Evolutionary conservation across 768 basidiomycete species (phyloP).

Genomic region (Pholiota microspora): DNA sequence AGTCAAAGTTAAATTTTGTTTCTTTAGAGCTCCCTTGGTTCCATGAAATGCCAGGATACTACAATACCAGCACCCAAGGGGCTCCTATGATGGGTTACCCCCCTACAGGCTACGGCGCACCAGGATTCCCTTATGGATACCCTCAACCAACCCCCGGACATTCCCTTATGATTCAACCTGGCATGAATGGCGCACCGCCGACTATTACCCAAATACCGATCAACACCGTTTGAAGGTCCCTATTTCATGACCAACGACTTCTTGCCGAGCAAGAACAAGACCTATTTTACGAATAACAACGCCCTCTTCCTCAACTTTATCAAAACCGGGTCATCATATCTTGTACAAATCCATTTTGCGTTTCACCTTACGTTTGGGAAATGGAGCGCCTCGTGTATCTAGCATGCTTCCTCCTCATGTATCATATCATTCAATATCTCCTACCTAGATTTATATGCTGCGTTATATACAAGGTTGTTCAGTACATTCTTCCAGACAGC

Average conservation of each 20-base stretch:
- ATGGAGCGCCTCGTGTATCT: constrained; percentile 7
- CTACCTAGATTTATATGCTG: neutral
- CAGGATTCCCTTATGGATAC: constrained; percentile 19
- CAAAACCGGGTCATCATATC: neutral
- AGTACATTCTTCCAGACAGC: neutral
- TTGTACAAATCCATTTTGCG: neutral
- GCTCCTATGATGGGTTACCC: constrained; percentile 31
- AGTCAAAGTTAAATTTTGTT: neutral
- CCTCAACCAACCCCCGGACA: constrained; percentile 44
- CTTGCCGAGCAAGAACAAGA: neutral
- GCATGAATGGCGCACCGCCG: constrained; percentile 55
- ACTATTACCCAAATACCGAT: constrained; percentile 61
- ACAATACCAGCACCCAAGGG: constrained; percentile 34
- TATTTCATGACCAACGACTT: constrained; percentile 7
- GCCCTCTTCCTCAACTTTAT: neutral
- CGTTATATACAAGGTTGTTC: constrained; percentile 1
- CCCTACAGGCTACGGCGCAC: constrained; percentile 23
- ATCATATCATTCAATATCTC: constrained; percentile 4
- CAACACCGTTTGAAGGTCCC: constrained; percentile 20
- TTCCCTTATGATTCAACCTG: constrained; percentile 68
- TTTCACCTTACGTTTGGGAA: constrained; percentile 2
- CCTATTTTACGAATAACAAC: neutral
- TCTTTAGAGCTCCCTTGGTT: constrained; percentile 71
- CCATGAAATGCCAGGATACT: constrained; percentile 66
- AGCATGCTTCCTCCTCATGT: constrained; percentile 7